Conservation (phyloP, 352 stramenopile species). For the Phytophthora cactorum region DNA sequence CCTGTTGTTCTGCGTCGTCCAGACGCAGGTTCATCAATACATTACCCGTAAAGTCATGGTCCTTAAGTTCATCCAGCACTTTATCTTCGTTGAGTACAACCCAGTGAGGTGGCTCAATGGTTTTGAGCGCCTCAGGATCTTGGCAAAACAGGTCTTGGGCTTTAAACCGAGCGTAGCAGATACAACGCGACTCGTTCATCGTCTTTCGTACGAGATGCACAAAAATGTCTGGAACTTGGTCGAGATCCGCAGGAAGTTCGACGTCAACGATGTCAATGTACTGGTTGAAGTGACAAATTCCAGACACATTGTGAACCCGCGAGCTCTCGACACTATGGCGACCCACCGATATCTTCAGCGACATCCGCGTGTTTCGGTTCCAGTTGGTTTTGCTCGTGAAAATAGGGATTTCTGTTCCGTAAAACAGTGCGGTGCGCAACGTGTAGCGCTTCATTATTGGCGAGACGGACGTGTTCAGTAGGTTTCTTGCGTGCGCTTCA, state of each 20-base stretch:
- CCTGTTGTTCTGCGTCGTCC: slow-evolving; percentile 41
- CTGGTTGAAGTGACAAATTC: slow-evolving; percentile 84
- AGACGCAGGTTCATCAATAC: slow-evolving; percentile 80
- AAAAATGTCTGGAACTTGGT: slow-evolving; percentile 84
- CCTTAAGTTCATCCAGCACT: slow-evolving; percentile 77
- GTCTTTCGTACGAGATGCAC: slow-evolving; percentile 71
- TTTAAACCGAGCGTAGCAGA: slow-evolving; percentile 85
- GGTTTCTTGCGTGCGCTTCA: slow-evolving; percentile 67
- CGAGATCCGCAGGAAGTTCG: slow-evolving; percentile 66
- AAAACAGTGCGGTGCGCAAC: slow-evolving; percentile 70
- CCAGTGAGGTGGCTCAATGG: slow-evolving; percentile 66
- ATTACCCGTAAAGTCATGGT: slow-evolving; percentile 87
- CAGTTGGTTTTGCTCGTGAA: slow-evolving; percentile 75
- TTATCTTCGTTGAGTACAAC: slow-evolving; percentile 78
- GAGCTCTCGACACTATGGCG: slow-evolving; percentile 60
- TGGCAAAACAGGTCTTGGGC: slow-evolving; percentile 74
- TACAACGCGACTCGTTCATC: slow-evolving; percentile 61
- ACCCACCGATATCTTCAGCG: slow-evolving; percentile 74
- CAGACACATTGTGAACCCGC: slow-evolving; percentile 64
- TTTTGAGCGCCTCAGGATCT: slow-evolving; percentile 34
- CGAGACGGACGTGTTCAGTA: slow-evolving; percentile 46
- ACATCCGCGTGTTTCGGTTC: slow-evolving; percentile 80
- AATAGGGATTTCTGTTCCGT: slow-evolving; percentile 81
- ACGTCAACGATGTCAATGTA: slow-evolving; percentile 67
- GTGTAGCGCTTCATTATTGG: slow-evolving; percentile 63